Evolutionary conservation across 1,139 yeast species (phyloP), one percentile per base, ranked within the genome.

Genomic region (Debaryomycetaceae sp.): DNA sequence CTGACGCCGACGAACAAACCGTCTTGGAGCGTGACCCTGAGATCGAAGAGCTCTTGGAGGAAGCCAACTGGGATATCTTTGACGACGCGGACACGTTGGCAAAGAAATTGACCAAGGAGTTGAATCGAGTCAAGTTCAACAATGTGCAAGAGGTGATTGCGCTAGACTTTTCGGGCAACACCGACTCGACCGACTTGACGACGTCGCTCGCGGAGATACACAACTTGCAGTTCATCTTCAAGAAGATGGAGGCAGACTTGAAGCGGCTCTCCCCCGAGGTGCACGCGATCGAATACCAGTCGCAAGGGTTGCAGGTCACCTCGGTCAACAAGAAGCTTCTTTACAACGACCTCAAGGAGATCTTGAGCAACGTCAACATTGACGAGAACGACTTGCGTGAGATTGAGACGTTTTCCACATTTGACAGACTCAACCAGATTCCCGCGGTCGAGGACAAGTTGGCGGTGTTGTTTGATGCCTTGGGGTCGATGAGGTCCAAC

Each of bases 291-390:
- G 96, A 88, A 49, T 65, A 69, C 26, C 84, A 83, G 47, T 79
- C 88, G 2, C 78, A 80, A 44, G 96, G 96, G 31, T 58, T 88
- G 20, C 96, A 89, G 56, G 83, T 88, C 3, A 82, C 80, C 44
- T 77, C 91, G 4, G 79, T 85, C 23, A 89, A 89, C 54, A 85
- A 84, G 53, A 84, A 84, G 45, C 55, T 70, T 14, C 62, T 89
- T 25, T 81, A 78, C 66, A 74, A 71, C 32, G 91, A 84, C 36
- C 67, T 88, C 36, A 72, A 75, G 34, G 72, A 70, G n/a, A 66
- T 86, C 30, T 58, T 86, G 37, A 72, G 74, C 31, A 82, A 86
- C 16, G 83, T 85, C 5, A 74, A 81, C 34, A 64, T 88, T 25
- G 76, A 79, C 39, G 71, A 71, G 11, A 60, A 61, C 1, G 78